Conservation (phyloP, 306 rosid genomes). For the Cucurbita moschata region DNA sequence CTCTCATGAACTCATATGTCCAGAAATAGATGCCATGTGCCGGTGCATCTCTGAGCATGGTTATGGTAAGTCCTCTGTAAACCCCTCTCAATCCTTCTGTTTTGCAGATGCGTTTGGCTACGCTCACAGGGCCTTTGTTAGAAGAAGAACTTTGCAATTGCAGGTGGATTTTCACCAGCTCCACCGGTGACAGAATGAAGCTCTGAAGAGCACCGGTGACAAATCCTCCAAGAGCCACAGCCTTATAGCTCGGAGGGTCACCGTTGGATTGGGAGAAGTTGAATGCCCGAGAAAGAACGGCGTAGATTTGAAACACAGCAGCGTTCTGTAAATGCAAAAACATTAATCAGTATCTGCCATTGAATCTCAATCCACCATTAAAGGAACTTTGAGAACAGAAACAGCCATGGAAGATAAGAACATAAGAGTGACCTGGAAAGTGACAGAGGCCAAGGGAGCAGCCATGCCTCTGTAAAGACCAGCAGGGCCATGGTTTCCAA, state of each 20-base stretch:
- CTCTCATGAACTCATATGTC: slow-evolving; percentile 76
- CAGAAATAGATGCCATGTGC: slow-evolving; percentile 61
- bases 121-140: slow-evolving; percentile 29
- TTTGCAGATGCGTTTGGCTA: slow-evolving; percentile 35
- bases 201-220: slow-evolving; percentile 66
- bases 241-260: slow-evolving; percentile 58
- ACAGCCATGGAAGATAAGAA: not conserved
- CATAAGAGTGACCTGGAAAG: slow-evolving; percentile 56
- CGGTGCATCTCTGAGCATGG: slow-evolving; percentile 60
- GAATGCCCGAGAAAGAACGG: slow-evolving; percentile 46
- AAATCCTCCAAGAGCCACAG: slow-evolving; percentile 57
- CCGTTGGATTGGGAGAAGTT: slow-evolving; percentile 23
- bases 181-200: slow-evolving; percentile 51
- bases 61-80: slow-evolving; percentile 54
- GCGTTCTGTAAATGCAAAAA: slow-evolving; percentile 48
- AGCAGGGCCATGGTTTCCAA: slow-evolving; percentile 41
- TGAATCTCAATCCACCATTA: not conserved
- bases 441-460: slow-evolving; percentile 70
- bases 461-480: slow-evolving; percentile 81
- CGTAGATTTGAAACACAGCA: slow-evolving; percentile 65
- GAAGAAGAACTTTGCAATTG: slow-evolving; percentile 32
- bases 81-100: slow-evolving; percentile 54
- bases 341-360: not conserved
- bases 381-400: not conserved
- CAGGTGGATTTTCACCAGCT: slow-evolving; percentile 57